phyloP scores from a whole-genome alignment of 768 basidiomycete genomes.

The Russula earlei region DNA sequence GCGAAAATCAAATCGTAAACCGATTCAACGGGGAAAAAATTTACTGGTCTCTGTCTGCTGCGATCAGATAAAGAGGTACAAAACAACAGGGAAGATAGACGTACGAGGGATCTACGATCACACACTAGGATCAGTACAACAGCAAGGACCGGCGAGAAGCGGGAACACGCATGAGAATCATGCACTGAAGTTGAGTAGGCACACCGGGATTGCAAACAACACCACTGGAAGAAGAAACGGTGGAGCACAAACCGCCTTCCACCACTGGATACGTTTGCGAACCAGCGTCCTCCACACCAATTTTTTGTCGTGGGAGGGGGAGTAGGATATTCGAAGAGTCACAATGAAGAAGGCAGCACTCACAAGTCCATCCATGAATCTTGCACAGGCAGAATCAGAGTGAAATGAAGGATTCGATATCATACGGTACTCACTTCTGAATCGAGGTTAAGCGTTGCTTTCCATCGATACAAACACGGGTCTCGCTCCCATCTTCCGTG shows the following conservation, averaged over 20 bases:
- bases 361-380: conserved; percentile 62
- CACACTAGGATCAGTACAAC: neutral
- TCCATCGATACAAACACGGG: conserved; percentile 65
- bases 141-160: neutral
- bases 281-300: neutral
- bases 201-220: conserved; percentile 5
- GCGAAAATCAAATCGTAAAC: conserved; percentile 28
- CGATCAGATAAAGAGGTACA: neutral
- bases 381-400: neutral
- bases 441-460: conserved; percentile 77
- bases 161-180: neutral
- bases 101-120: conserved; percentile 45
- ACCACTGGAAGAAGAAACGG: conserved; percentile 1
- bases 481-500: conserved; percentile 54
- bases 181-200: neutral
- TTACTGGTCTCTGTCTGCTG: conserved; percentile 40
- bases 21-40: conserved; percentile 10
- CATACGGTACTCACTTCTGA: conserved; percentile 37
- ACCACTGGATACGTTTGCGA: conserved; percentile 5
- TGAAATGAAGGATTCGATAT: neutral
- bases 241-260: neutral
- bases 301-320: neutral
- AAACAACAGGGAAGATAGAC: conserved; percentile 19
- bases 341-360: conserved; percentile 24
- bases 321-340: neutral